phyloP scores from a whole-genome alignment of 176 grass and related monocot genomes.

The Leersia perrieri region DNA sequence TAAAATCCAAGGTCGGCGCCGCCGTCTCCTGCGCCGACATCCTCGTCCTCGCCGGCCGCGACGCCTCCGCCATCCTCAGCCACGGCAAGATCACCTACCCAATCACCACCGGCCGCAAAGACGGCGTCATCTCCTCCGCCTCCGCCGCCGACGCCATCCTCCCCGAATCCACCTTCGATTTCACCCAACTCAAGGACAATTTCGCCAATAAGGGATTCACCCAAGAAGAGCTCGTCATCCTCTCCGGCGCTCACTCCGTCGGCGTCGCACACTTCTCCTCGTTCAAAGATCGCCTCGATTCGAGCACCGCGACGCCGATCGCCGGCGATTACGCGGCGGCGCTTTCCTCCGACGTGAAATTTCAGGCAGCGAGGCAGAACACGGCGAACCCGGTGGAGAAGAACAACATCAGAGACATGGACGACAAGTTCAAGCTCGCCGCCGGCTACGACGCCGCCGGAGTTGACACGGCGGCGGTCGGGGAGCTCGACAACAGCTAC shows the following conservation, averaged over 20 bases:
- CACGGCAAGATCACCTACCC: constrained; percentile 16
- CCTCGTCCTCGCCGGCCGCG: constrained; percentile 34
- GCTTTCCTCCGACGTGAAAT: not conserved
- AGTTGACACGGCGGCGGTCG: not conserved
- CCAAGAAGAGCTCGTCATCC: constrained; percentile 30
- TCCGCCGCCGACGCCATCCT: constrained; percentile 18
- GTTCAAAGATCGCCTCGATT: constrained; percentile 30
- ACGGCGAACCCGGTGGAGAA: not conserved
- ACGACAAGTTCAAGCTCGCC: not conserved
- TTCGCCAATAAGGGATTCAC: constrained; percentile 21
- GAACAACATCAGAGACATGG: not conserved
- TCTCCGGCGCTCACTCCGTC: constrained; percentile 49
- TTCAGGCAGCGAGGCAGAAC: not conserved
- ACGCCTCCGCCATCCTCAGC: constrained; percentile 30
- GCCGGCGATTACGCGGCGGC: not conserved
- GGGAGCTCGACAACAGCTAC: constrained; percentile 22
- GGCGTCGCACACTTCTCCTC: constrained; percentile 34
- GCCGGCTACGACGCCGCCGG: not conserved
- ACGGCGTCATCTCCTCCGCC: constrained; percentile 33
- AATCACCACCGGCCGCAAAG: constrained; percentile 31
- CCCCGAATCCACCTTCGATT: constrained; percentile 5
- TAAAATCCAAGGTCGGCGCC: constrained; percentile 5
- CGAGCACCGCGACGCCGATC: not conserved
- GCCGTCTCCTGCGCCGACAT: constrained; percentile 52
- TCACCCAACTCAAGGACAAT: constrained; percentile 5